Conservation (phyloP, 805 yeast species). For the Pichia thaimueangensis region DNA sequence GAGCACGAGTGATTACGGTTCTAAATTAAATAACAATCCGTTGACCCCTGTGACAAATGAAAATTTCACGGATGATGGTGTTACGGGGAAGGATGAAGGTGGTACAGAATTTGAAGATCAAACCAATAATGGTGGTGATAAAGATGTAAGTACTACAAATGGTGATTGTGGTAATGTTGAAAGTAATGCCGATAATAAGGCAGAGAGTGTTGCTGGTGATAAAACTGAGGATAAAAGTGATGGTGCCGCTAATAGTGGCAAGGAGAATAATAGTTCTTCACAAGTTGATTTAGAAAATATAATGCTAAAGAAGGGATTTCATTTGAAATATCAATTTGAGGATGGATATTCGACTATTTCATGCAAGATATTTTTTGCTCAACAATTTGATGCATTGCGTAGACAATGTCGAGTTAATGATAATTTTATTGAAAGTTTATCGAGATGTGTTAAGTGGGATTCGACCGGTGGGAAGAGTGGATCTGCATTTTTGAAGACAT, state of each 20-base stretch:
- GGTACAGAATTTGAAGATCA: background rate
- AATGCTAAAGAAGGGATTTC: conserved; percentile 81
- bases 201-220: background rate
- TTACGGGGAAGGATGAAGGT: background rate
- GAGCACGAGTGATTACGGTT: conserved; percentile 72
- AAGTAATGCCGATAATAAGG: background rate
- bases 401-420: conserved; percentile 72
- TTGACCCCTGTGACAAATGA: background rate
- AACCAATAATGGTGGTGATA: background rate
- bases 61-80: background rate
- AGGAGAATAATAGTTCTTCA: background rate
- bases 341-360: conserved; percentile 79
- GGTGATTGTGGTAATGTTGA: background rate
- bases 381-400: conserved; percentile 93
- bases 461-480: conserved; percentile 97
- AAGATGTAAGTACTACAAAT: background rate
- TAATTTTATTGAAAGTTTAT: conserved; percentile 77
- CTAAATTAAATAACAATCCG: conserved; percentile 24
- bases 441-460: conserved; percentile 94
- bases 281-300: conserved; percentile 45
- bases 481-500: conserved; percentile 84
- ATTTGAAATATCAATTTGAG: conserved; percentile 84
- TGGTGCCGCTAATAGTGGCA: background rate
- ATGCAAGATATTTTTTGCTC: conserved; percentile 92
- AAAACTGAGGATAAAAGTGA: background rate